A percentile compares a stretch with the other conserved stretches of the same genome.
These are phyloP conservation scores for Purpureocillium lavendulum DNA, from an alignment of 2,329 filamentous ascomycete genomes.

Conservation along the genomic window DNA sequence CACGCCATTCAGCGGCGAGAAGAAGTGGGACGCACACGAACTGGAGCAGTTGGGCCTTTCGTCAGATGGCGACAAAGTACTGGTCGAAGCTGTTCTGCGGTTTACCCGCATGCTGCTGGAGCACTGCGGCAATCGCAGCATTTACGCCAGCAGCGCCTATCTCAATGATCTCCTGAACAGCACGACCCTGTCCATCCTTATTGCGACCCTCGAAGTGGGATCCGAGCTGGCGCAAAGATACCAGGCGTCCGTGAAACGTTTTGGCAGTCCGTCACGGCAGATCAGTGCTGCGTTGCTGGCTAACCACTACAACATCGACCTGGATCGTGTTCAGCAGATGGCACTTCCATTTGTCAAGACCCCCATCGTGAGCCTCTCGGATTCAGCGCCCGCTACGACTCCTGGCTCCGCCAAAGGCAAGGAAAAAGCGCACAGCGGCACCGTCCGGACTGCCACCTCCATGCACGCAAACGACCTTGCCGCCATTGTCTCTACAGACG, in stretches of 20 bases:
- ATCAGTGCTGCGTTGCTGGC: slow-evolving; percentile 67
- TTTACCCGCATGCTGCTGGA: slow-evolving; percentile 87
- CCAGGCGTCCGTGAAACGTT: slow-evolving; percentile 76
- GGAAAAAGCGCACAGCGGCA: slow-evolving; percentile 48
- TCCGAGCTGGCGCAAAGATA: slow-evolving; percentile 88
- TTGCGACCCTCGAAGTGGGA: slow-evolving; percentile 69
- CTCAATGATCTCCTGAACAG: slow-evolving; percentile 85
- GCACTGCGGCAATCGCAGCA: slow-evolving; percentile 92
- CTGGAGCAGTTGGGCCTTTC: slow-evolving; percentile 55
- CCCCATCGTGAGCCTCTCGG: slow-evolving; percentile 42
- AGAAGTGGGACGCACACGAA: slow-evolving; percentile 32
- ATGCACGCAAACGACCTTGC: slow-evolving; percentile 81
- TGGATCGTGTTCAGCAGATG: slow-evolving; percentile 77
- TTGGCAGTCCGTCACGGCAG: slow-evolving; percentile 54
- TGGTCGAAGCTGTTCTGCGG: slow-evolving; percentile 70
- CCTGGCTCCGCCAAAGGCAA: slow-evolving; percentile 63
- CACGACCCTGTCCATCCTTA: slow-evolving; percentile 70
- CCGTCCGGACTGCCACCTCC: slow-evolving; percentile 40
- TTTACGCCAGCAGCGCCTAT: slow-evolving; percentile 89
- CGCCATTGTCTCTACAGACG: slow-evolving; percentile 57
- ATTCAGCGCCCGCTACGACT: slow-evolving; percentile 44
- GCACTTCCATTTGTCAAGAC: slow-evolving; percentile 76
- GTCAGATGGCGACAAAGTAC: slow-evolving; percentile 67
- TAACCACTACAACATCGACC: slow-evolving; percentile 74
- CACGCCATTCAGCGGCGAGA: slow-evolving; percentile 40